phyloP scores from a whole-genome alignment of 2,329 filamentous ascomycete genomes.

The Chaetomiaceae sp. region DNA sequence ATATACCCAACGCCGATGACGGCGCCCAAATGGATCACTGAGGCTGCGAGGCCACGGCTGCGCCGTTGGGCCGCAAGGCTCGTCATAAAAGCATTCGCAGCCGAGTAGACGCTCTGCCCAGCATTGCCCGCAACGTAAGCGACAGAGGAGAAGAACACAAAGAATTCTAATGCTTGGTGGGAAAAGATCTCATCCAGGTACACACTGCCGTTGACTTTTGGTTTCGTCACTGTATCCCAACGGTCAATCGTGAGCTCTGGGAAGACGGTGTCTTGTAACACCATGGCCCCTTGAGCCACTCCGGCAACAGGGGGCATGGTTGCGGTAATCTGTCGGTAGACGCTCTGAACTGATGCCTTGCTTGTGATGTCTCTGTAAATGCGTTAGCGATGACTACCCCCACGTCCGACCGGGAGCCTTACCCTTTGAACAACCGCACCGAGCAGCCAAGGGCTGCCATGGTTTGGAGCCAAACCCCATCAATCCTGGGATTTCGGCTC shows the following conservation, averaged over 20 bases:
- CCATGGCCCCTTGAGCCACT: background rate
- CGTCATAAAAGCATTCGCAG: conserved; percentile 37
- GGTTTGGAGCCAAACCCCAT: background rate
- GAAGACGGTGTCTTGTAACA: background rate
- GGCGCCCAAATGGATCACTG: background rate
- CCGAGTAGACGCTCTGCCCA: conserved; percentile 38
- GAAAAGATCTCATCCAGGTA: conserved; percentile 33
- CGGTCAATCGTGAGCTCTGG: background rate
- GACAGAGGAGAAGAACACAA: conserved; percentile 34
- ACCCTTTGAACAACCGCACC: background rate
- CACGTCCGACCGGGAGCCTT: conserved; percentile 1
- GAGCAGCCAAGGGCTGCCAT: too few species aligned
- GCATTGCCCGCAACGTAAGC: conserved; percentile 32
- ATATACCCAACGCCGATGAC: background rate
- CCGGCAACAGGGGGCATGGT: background rate
- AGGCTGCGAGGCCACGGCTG: background rate
- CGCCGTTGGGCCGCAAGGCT: conserved; percentile 24
- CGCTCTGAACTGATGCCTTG: background rate
- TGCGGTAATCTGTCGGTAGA: background rate
- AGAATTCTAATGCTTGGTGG: conserved; percentile 32
- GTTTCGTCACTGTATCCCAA: background rate
- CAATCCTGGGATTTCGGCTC: background rate
- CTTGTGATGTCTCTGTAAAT: background rate
- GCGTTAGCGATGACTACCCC: conserved; percentile 29
- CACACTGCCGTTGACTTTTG: conserved; percentile 1